Evolutionary conservation across 352 stramenopile genomes (phyloP), one percentile per base, ranked within the genome.

Genomic region (Phytophthora brassicae): DNA sequence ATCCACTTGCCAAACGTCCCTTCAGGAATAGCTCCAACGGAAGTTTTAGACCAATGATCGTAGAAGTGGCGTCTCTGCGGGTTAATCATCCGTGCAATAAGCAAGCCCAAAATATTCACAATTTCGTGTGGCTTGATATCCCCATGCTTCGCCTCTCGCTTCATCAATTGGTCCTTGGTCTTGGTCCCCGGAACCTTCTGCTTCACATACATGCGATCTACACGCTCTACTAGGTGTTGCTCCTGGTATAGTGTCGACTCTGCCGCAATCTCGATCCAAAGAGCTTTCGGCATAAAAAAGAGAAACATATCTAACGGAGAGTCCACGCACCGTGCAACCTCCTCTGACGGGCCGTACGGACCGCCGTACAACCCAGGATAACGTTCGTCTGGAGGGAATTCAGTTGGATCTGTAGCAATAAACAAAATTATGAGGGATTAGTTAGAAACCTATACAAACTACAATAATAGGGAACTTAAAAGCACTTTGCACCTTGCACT

Each of bases 51-150:
- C 31, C 31, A 38, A n/a, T 38, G 26, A 31, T 31, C 26, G 26
- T 31, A 31, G 26, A 31, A 31, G 26, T 31, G 26, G 26, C 26
- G 26, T 31, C 26, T 31, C 26, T 31, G 26, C 26, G 26, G 26
- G 26, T 31, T 31, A 8, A 31, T 31, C 26, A 31, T 31, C 26
- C 26, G 26, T 8, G 26, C 26, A 31, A 31, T 31, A 31, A 31
- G 26, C 26, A 31, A 8, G 26, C 26, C 26, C 4, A 31, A 9
- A 8, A 31, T 4, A 26, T 9, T 29, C 20, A 60, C 8, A 0
- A 60, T 46, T 38, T 52, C 39, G 26, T 60, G 52, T 0, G 52
- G 19, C 19, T 51, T 3, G 4, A 60, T 43, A 4, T 52, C 41
- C 4, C 6, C 12, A 9, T 60, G 26, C n/a, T 35, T 45, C 11